Percentiles rank a stretch among this genome's conserved stretches.
phyloP scores from a whole-genome alignment of 108 stramenopile species.

The Stephanodiscus minutulus region DNA sequence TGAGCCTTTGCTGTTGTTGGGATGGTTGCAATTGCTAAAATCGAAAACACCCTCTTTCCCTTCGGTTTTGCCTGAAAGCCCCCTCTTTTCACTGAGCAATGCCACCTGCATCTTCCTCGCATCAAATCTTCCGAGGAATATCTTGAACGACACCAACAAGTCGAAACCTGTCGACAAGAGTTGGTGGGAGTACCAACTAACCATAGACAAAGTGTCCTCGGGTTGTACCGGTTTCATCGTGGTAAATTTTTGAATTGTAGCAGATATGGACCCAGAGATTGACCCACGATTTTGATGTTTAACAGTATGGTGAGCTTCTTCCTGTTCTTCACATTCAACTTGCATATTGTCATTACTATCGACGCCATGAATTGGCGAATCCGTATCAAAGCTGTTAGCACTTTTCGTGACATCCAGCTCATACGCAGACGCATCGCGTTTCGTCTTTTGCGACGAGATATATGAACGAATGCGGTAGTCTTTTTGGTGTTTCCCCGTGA shows the following conservation, averaged over 20 bases:
- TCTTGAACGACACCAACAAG: slow-evolving; percentile 52
- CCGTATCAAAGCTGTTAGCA: slow-evolving; percentile 26
- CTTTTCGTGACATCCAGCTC: slow-evolving; percentile 22
- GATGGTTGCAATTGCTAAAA: slow-evolving; percentile 19
- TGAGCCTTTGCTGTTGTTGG: neutral
- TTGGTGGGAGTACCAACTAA: slow-evolving; percentile 59
- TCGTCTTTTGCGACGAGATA: neutral
- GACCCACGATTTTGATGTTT: slow-evolving; percentile 7
- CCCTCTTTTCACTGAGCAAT: slow-evolving; percentile 17
- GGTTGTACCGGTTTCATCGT: slow-evolving; percentile 41
- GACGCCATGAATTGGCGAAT: slow-evolving; percentile 9
- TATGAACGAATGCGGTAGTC: slow-evolving; percentile 16
- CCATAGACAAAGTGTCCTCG: slow-evolving; percentile 56
- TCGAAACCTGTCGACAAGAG: slow-evolving; percentile 39
- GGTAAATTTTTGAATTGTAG: slow-evolving; percentile 45
- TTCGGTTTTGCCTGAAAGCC: slow-evolving; percentile 1
- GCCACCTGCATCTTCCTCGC: slow-evolving; percentile 62
- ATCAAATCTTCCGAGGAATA: slow-evolving; percentile 68
- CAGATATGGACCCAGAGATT: slow-evolving; percentile 27
- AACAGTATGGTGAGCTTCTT: neutral
- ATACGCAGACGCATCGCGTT: neutral
- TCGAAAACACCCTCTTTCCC: slow-evolving; percentile 46
- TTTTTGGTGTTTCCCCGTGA: slow-evolving; percentile 45
- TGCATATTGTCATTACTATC: slow-evolving; percentile 9
- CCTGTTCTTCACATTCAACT: slow-evolving; percentile 19